phyloP scores from a whole-genome alignment of 805 yeast species.

The Ogataea philodendri region DNA sequence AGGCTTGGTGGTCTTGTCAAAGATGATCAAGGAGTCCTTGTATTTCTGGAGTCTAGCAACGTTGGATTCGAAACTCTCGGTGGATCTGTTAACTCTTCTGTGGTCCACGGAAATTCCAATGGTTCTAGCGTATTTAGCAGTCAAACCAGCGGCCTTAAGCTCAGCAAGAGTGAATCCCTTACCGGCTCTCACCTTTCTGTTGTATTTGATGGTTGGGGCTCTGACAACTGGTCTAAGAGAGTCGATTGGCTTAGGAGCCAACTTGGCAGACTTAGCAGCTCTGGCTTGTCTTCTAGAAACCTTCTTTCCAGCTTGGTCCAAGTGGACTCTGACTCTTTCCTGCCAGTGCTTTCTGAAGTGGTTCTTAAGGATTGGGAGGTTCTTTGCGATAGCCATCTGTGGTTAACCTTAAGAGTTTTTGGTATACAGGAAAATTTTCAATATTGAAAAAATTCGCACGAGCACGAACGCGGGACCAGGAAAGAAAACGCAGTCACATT shows the following conservation, averaged over 20 bases:
- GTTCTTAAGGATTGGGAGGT: slow-evolving; percentile 98
- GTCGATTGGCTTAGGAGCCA: slow-evolving; percentile 98
- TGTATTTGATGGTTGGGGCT: slow-evolving; percentile 98
- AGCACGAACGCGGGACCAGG: slow-evolving; percentile 4
- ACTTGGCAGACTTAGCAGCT: slow-evolving; percentile 86
- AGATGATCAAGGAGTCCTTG: slow-evolving; percentile 92
- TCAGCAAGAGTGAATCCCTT: slow-evolving; percentile 98
- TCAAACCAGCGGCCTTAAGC: slow-evolving; percentile 94
- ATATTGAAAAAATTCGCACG: slow-evolving; percentile 7
- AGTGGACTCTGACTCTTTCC: slow-evolving; percentile 98
- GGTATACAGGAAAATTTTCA: slow-evolving; percentile 11
- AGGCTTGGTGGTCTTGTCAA: slow-evolving; percentile 82
- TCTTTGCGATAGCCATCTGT: slow-evolving; percentile 87
- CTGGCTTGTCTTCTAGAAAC: slow-evolving; percentile 94
- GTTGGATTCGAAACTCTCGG: slow-evolving; percentile 91
- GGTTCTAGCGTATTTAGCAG: slow-evolving; percentile 95
- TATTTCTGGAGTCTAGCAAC: slow-evolving; percentile 96
- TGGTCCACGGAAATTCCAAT: slow-evolving; percentile 98
- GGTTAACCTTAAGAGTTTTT: slow-evolving; percentile 12
- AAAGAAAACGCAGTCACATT: slow-evolving; percentile 13
- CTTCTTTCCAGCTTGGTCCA: slow-evolving; percentile 99
- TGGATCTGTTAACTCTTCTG: slow-evolving; percentile 98
- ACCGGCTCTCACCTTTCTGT: slow-evolving; percentile 99
- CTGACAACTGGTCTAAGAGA: slow-evolving; percentile 95
- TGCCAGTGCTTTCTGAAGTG: slow-evolving; percentile 99